A percentile compares a stretch with the other conserved stretches of the same genome.
These are phyloP conservation scores for Chloropicon primus DNA, from an alignment of 139 green algal species.

Conservation along the genomic window DNA sequence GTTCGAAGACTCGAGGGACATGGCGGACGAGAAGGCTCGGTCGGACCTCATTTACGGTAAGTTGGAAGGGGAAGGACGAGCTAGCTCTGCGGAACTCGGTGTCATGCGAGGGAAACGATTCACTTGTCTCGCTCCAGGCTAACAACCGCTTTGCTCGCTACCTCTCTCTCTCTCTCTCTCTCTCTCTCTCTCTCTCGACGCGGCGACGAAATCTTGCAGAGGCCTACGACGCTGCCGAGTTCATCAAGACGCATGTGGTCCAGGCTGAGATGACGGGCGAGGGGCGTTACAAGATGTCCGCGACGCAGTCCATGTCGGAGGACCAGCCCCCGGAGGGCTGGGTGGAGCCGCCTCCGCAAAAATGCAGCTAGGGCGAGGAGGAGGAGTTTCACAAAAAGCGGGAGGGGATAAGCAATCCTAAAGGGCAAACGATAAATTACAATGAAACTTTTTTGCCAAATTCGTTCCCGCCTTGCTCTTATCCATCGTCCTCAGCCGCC, in stretches of 20 bases:
- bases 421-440: no score
- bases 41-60: neutral
- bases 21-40: neutral
- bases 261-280: neutral
- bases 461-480: no score
- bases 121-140: neutral
- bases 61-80: neutral
- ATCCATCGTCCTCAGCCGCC: no score
- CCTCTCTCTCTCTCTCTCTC: neutral
- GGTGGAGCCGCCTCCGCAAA: neutral
- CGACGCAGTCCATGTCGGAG: neutral
- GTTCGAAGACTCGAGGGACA: neutral
- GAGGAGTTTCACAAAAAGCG: no score
- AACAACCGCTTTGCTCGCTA: neutral
- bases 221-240: neutral
- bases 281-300: neutral
- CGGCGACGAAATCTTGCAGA: no score
- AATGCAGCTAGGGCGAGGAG: neutral
- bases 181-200: no score
- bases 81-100: neutral
- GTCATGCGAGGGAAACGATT: no score
- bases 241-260: neutral
- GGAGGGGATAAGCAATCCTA: no score
- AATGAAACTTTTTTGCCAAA: no score
- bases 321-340: neutral